Conservation (phyloP, 1,139 yeast species). For the Lodderomyces beijingensis region DNA sequence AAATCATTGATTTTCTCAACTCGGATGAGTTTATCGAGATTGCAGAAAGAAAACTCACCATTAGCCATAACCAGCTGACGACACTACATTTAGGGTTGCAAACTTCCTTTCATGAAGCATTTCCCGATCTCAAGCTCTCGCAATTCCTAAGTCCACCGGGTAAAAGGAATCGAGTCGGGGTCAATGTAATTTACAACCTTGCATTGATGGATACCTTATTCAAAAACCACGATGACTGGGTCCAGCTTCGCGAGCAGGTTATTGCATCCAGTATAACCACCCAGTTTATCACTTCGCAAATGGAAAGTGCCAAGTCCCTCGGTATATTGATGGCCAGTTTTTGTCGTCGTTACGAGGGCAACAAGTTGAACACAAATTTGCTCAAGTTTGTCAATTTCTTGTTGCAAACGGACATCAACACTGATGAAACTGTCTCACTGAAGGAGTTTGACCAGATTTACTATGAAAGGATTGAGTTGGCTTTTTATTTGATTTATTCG, state of each 20-base stretch:
- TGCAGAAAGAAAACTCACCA: constrained; percentile 27
- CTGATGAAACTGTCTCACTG: constrained; percentile 50
- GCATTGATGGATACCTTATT: constrained; percentile 61
- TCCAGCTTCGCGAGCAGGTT: constrained; percentile 45
- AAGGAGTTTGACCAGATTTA: constrained; percentile 48
- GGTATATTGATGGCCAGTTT: constrained; percentile 73
- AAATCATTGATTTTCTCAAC: constrained; percentile 43
- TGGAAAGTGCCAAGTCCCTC: constrained; percentile 67
- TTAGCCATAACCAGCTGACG: constrained; percentile 31
- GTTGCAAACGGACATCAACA: constrained; percentile 48
- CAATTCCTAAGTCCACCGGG: constrained; percentile 53
- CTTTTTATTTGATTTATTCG: constrained; percentile 59
- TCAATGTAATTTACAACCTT: constrained; percentile 55
- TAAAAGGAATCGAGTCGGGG: constrained; percentile 48
- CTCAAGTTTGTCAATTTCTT: constrained; percentile 46
- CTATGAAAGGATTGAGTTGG: constrained; percentile 62
- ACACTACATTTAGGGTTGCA: constrained; percentile 34
- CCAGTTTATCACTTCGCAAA: constrained; percentile 65
- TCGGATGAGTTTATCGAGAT: constrained; percentile 30
- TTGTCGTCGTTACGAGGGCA: constrained; percentile 38
- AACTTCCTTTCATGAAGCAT: constrained; percentile 39
- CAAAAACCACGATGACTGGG: constrained; percentile 47
- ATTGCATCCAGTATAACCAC: constrained; percentile 58
- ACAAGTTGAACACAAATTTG: constrained; percentile 31
- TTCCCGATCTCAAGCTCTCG: constrained; percentile 44